Base-by-base conservation (phyloP, 2,329 filamentous ascomycete species). In the Aspergillus aculeatus region DNA sequence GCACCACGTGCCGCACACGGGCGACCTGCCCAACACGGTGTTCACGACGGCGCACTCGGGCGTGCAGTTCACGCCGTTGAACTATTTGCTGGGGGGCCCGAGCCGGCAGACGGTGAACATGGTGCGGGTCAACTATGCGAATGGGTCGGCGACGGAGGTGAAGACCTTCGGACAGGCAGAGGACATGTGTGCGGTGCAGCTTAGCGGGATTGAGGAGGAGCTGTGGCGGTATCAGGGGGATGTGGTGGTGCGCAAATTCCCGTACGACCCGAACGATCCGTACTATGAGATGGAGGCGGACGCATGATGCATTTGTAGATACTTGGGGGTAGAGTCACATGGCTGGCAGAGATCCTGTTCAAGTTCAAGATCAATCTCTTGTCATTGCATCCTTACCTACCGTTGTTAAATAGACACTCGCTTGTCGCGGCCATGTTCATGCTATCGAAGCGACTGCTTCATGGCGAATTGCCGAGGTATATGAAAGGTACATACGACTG, bases 1-100 rank as follows among this genome's bases (percentile, higher is more conserved):
- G 80, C 83, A 86, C 65, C 84, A 86, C 66, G 71, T 84, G n/a
- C 81, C 83, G 10, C 79, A 83, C 64, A 81, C 82, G 1, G 78
- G 77, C 21, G 82, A 84, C 64, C 68, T 85, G 12, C 83, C 83
- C 19, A 84, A 83, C 65, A 85, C 83, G 0, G 77, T 84, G 19
- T 66, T 67, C 59, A 64, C 64, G 26, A 60, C 63, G 47, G 62
- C 63, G 5, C 63, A 64, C 49, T 63, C 63, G 2, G 54, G 62
- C 16, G 48, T 67, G 9, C 57, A 60, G n/a, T 64, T 66, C 41
- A 60, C 56, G 56, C 61, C 61, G 19, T 16, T 61, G 31, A 63
- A 63, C 23, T 63, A 63, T 23, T 52, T 63, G n/a, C 55, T 54
- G 16, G 56, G 53, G 6, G 58, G 59, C 24, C 56, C 61, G 2